Evolutionary conservation across 257 asterid genomes (phyloP).

Genomic region (Avicennia marina): DNA sequence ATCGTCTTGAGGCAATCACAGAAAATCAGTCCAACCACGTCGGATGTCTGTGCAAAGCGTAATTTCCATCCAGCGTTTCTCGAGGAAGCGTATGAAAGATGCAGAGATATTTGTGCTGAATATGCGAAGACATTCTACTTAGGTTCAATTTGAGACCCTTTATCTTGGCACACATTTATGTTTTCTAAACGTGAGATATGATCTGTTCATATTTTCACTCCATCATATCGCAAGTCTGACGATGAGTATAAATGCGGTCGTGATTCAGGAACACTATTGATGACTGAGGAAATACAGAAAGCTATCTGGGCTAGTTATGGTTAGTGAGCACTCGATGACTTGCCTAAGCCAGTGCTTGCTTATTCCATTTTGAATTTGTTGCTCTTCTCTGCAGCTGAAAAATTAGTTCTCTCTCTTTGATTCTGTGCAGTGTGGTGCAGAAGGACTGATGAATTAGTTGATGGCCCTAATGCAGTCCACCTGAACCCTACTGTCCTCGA

Average conservation of each 20-base stretch:
- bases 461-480: conserved; percentile 66
- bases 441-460: conserved; percentile 82
- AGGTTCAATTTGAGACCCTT: conserved; percentile 28
- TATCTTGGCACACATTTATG: too few relatives aligned
- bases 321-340: neutral
- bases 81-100: conserved; percentile 60
- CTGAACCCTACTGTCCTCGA: conserved; percentile 53
- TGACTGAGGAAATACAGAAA: conserved; percentile 69
- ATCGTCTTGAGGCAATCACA: conserved; percentile 54
- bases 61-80: conserved; percentile 51
- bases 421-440: conserved; percentile 70
- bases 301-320: conserved; percentile 97
- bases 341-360: neutral
- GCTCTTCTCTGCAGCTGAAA: neutral
- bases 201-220: too few relatives aligned
- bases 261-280: conserved; percentile 63
- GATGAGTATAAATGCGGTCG: neutral
- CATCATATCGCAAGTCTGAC: too few relatives aligned
- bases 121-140: conserved; percentile 83
- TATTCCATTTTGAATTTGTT: neutral
- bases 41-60: conserved; percentile 21
- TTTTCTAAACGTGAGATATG: too few relatives aligned
- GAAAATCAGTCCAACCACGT: neutral
- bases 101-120: conserved; percentile 75
- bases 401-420: neutral